Percentiles rank a stretch among this genome's conserved stretches.
Evolutionary conservation across 768 basidiomycete species (phyloP).

Genomic region (Xerocomus spinulosus): DNA sequence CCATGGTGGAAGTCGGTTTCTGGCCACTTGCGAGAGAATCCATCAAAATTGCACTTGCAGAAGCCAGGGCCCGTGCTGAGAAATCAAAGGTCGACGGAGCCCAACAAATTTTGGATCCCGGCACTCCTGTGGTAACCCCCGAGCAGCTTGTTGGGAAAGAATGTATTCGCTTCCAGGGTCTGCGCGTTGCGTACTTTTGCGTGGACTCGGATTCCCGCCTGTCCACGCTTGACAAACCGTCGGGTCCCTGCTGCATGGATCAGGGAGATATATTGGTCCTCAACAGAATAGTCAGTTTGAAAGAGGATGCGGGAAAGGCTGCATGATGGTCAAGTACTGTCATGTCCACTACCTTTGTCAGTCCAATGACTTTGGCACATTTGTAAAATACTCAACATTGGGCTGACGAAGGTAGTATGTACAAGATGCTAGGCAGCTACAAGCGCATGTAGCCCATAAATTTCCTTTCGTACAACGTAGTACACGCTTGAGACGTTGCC

Average conservation of each 20-base stretch:
- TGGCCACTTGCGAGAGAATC: conserved; percentile 73
- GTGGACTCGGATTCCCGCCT: conserved; percentile 83
- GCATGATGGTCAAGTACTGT: conserved; percentile 9
- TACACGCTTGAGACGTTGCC: conserved; percentile 86
- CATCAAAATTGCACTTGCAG: conserved; percentile 59
- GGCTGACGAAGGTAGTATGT: too few species aligned
- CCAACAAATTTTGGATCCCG: conserved; percentile 36
- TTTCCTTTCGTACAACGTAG: conserved; percentile 82
- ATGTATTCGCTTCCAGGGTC: conserved; percentile 92
- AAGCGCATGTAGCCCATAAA: conserved; percentile 87
- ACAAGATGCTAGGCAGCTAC: conserved; percentile 61
- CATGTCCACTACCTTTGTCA: too few species aligned
- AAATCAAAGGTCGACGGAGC: conserved; percentile 48
- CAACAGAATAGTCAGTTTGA: conserved; percentile 90
- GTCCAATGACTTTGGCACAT: too few species aligned
- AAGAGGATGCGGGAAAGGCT: conserved; percentile 86
- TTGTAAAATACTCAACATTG: too few species aligned
- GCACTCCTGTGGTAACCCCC: conserved; percentile 64
- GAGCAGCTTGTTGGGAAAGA: conserved; percentile 87
- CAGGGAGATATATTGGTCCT: conserved; percentile 80
- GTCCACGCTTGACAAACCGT: conserved; percentile 55
- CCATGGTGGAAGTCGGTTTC: conserved; percentile 87
- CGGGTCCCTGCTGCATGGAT: conserved; percentile 37
- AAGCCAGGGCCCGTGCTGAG: conserved; percentile 58
- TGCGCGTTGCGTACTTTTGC: conserved; percentile 92